A percentile compares a stretch with the other conserved stretches of the same genome.
These are phyloP conservation scores for Penicillium occitanis DNA, from an alignment of 2,329 filamentous ascomycete genomes.

Conservation along the genomic window DNA sequence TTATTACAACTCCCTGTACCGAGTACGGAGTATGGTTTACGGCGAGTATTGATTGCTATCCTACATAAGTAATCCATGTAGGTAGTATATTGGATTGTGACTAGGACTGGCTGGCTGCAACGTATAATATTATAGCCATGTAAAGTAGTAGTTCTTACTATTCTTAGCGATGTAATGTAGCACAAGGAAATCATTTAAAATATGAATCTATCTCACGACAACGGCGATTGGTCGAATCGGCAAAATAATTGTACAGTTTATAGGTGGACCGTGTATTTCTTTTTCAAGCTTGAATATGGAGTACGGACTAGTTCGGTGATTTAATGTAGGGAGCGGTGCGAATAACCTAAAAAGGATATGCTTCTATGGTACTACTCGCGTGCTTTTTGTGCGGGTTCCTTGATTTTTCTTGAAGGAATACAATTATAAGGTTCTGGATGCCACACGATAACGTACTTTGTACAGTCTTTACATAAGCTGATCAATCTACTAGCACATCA, in stretches of 20 bases:
- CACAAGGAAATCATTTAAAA: neutral
- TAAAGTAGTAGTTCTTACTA: neutral
- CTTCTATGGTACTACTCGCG: neutral
- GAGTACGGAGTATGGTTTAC: neutral
- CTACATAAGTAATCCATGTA: neutral
- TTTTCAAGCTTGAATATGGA: neutral
- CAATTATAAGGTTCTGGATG: neutral
- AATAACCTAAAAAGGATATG: neutral
- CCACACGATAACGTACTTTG: neutral
- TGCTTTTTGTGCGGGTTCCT: neutral
- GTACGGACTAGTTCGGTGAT: neutral
- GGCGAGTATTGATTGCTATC: neutral
- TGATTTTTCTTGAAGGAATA: neutral
- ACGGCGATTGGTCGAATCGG: neutral
- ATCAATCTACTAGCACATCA: no score
- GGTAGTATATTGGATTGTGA: neutral
- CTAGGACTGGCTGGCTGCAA: neutral
- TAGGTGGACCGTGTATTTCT: neutral
- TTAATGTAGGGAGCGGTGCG: neutral
- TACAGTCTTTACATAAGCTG: neutral
- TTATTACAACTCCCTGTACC: neutral
- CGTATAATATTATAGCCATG: neutral
- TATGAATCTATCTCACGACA: neutral
- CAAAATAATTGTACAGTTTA: neutral
- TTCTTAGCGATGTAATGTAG: neutral